A percentile compares a stretch with the other conserved stretches of the same genome.
phyloP scores from a whole-genome alignment of 805 yeast genomes.

The Metschnikowia bowlesiae region DNA sequence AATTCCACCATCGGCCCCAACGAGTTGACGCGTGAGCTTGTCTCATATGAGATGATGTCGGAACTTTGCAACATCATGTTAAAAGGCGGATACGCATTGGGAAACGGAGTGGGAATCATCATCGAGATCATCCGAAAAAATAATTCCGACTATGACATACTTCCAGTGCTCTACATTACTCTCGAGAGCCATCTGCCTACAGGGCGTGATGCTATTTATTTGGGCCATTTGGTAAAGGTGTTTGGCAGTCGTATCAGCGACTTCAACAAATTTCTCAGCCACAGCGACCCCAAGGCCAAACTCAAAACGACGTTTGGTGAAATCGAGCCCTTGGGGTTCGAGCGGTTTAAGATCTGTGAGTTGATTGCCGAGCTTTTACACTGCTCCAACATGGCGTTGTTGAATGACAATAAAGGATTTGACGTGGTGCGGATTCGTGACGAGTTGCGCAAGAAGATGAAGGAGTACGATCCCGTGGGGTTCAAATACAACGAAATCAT shows the following conservation, averaged over 20 bases:
- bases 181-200: conserved; percentile 45
- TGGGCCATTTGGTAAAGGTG: conserved; percentile 40
- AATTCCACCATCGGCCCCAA: conserved; percentile 45
- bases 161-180: conserved; percentile 42
- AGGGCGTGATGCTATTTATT: conserved; percentile 44
- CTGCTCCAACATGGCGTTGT: conserved; percentile 44
- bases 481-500: conserved; percentile 44
- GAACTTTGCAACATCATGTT: conserved; percentile 37
- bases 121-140: conserved; percentile 44
- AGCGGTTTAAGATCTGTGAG: conserved; percentile 44
- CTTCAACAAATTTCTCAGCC: conserved; percentile 34
- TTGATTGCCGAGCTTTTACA: conserved; percentile 44
- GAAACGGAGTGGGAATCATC: conserved; percentile 47
- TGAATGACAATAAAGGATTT: conserved; percentile 42
- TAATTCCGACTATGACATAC: conserved; percentile 43
- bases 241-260: conserved; percentile 36
- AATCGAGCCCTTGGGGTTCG: conserved; percentile 41
- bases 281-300: conserved; percentile 16
- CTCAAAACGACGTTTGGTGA: conserved; percentile 26
- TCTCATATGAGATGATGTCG: conserved; percentile 33
- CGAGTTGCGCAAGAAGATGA: conserved; percentile 35
- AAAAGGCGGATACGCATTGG: conserved; percentile 43
- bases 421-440: conserved; percentile 39
- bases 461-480: conserved; percentile 39
- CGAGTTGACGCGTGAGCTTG: conserved; percentile 43